Percentiles rank a stretch among this genome's conserved stretches.
Evolutionary conservation across 495 filamentous ascomycete genomes (phyloP).

Genomic region (Penicillium verhagenii): DNA sequence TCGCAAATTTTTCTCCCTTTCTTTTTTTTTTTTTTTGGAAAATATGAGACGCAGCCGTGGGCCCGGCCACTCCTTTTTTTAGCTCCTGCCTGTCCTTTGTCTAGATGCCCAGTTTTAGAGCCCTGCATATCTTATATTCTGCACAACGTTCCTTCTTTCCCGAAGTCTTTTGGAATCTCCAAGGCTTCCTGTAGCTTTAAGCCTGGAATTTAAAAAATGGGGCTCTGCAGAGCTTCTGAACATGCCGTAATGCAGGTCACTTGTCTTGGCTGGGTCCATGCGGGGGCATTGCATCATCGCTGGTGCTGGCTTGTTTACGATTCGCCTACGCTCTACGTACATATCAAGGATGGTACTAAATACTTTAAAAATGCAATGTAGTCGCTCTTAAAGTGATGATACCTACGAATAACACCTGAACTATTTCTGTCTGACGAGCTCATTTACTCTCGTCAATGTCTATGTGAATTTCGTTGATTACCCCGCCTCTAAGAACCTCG

Average conservation of each 20-base stretch:
- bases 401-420: too few species aligned
- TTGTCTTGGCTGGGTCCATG: slow-evolving; percentile 22
- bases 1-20: slow-evolving; percentile 15
- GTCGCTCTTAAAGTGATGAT: too few species aligned
- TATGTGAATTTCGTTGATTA: background rate
- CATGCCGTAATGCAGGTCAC: slow-evolving; percentile 19
- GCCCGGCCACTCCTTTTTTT: slow-evolving; percentile 8
- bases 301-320: background rate
- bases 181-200: background rate
- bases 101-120: slow-evolving; percentile 20
- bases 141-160: background rate
- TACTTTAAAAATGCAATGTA: too few species aligned
- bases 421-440: too few species aligned
- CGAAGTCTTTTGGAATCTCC: background rate
- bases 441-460: too few species aligned
- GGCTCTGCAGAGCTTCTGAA: slow-evolving; percentile 4
- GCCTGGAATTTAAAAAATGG: background rate
- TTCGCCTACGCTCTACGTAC: background rate
- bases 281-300: slow-evolving; percentile 20
- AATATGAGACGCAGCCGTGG: slow-evolving; percentile 24
- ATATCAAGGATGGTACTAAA: too few species aligned
- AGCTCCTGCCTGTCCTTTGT: slow-evolving; percentile 17
- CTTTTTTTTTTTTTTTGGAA: slow-evolving; percentile 17
- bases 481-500: background rate
- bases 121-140: slow-evolving; percentile 22